Evolutionary conservation across 2,329 filamentous ascomycete genomes (phyloP), one percentile per base, ranked within the genome.

Genomic region (Eutypa lata): DNA sequence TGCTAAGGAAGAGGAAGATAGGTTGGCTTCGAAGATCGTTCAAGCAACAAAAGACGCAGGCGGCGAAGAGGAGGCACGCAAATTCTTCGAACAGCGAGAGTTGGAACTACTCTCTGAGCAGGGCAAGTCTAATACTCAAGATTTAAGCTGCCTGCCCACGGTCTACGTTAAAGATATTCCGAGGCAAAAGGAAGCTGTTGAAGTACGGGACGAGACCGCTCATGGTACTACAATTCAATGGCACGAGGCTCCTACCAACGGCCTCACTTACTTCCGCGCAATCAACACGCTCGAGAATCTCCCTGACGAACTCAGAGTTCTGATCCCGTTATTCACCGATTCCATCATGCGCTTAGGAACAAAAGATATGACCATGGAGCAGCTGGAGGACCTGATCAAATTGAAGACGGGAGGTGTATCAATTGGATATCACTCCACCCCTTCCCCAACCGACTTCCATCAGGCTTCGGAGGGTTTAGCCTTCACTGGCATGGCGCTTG

Each of bases 321-420:
- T 97, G 53, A 82, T 97, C 47, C 94, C 94, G 1, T 76, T 99
- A 0, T 97, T 97, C 67, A 91, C 90, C 14, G 92, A 96, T 66
- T 87, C 89, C 37, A 86, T 99, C 56, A 94, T 97, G 89, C 88
- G 94, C 19, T 81, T 99, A 8, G 94, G 94, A 14, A 99, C 93
- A 2, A 89, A 88, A 62, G 83, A 86, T 54, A 89, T 89, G 79
- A 86, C 86, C 0, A 97, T 96, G 88, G 94, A 97, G 69, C 87
- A 97, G 69, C 82, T 97, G 49, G 94, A 99, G 71, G 94, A 97
- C 65, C 73, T 92, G 51, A 97, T 99, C 70, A 97, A 97, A 71
- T 80, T 97, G 28, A 96, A 95, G 75, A 97, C 94, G 1, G 94
- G 94, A 19, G 94, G 94, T 10, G 83, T 99, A 37, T 89, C 87